Evolutionary conservation across 305 asterid genomes (phyloP).

Genomic region (Striga hermonthica): DNA sequence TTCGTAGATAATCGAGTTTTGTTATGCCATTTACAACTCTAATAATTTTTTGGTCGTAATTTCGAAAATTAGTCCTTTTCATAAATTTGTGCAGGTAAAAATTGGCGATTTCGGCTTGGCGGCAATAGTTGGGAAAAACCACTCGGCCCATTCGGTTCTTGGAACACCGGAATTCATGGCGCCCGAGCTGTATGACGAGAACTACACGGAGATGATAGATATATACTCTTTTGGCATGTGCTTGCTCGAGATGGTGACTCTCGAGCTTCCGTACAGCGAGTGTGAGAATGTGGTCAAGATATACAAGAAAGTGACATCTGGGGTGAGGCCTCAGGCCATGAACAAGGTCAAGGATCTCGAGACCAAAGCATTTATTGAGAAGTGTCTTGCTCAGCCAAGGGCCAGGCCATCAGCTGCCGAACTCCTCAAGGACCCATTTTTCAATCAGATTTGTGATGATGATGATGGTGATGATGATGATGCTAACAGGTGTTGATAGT

Average conservation of each 20-base stretch:
- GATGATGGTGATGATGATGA: conserved; percentile 38
- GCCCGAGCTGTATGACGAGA: conserved; percentile 66
- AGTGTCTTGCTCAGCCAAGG: conserved; percentile 67
- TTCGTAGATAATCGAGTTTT: no score
- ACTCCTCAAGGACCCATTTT: conserved; percentile 67
- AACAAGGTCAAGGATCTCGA: conserved; percentile 65
- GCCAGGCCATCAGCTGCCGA: conserved; percentile 73
- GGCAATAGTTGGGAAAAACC: conserved; percentile 57
- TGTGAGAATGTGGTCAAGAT: conserved; percentile 61
- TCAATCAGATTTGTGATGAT: conserved; percentile 46
- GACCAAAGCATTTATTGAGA: conserved; percentile 63
- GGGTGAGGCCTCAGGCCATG: conserved; percentile 71
- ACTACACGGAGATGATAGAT: conserved; percentile 62
- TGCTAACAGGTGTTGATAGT: conserved; percentile 2
- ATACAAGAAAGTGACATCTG: conserved; percentile 65
- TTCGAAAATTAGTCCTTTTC: no score
- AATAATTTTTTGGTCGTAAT: no score
- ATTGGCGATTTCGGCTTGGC: conserved; percentile 86
- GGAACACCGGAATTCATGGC: conserved; percentile 96
- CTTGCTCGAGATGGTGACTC: conserved; percentile 71
- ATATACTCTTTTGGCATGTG: conserved; percentile 87
- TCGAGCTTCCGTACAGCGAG: conserved; percentile 61
- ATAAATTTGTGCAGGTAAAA: conserved; percentile 46
- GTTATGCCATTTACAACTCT: no score
- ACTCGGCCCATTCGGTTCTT: conserved; percentile 62